Percentiles rank a stretch among this genome's conserved stretches.
These are phyloP conservation scores for Aspergillus wentii DNA, from an alignment of 495 filamentous ascomycete species.

Conservation along the genomic window DNA sequence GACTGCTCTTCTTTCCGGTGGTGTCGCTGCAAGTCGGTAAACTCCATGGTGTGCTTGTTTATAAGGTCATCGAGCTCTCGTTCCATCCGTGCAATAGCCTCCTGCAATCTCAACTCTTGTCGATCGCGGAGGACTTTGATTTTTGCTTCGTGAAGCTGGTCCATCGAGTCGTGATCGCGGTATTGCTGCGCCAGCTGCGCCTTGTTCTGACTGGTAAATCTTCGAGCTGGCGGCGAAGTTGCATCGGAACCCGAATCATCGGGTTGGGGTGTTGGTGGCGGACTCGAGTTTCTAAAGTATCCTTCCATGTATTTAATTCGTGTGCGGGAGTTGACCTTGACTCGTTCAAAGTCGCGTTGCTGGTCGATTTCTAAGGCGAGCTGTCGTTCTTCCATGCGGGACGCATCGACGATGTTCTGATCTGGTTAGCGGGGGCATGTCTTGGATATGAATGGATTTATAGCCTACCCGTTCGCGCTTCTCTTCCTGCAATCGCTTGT, in stretches of 20 bases:
- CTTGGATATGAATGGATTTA: slow-evolving; percentile 33
- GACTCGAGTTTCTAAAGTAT: slow-evolving; percentile 59
- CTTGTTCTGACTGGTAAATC: slow-evolving; percentile 33
- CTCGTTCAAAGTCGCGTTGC: slow-evolving; percentile 52
- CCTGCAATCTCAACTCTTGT: slow-evolving; percentile 65
- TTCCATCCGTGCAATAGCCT: slow-evolving; percentile 60
- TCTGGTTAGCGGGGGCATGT: slow-evolving; percentile 36
- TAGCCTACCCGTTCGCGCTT: slow-evolving; percentile 48
- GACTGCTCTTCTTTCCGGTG: slow-evolving; percentile 48
- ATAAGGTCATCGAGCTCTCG: slow-evolving; percentile 53
- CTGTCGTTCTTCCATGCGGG: slow-evolving; percentile 69
- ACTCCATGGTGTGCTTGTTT: slow-evolving; percentile 45
- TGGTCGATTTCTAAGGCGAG: slow-evolving; percentile 65
- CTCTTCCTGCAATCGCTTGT: slow-evolving; percentile 42
- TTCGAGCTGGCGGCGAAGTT: slow-evolving; percentile 15
- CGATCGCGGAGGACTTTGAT: slow-evolving; percentile 79
- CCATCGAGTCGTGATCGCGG: slow-evolving; percentile 62
- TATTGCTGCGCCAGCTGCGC: slow-evolving; percentile 68
- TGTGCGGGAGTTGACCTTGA: slow-evolving; percentile 56
- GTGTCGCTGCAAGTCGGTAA: slow-evolving; percentile 50
- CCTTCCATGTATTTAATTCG: slow-evolving; percentile 76
- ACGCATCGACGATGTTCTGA: slow-evolving; percentile 43
- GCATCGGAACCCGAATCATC: slow-evolving; percentile 22
- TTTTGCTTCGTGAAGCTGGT: slow-evolving; percentile 61
- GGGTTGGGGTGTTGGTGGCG: slow-evolving; percentile 30